These are phyloP conservation scores for Piloderma croceum DNA, from an alignment of 768 basidiomycete genomes.

Conservation along the genomic window DNA sequence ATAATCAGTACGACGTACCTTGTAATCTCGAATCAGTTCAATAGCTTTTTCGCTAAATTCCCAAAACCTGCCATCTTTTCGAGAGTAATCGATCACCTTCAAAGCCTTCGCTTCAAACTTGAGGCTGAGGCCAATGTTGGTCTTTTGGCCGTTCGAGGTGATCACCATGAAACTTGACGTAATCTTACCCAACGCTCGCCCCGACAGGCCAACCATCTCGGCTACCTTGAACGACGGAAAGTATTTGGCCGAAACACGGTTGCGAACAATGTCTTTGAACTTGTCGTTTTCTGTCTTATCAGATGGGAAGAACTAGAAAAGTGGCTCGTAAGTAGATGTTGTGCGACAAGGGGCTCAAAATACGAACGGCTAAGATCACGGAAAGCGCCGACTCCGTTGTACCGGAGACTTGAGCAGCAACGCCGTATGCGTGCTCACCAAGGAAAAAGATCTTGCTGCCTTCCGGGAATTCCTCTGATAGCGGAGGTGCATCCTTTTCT, in stretches of 20 bases:
- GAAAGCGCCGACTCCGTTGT: slow-evolving; percentile 68
- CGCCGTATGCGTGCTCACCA: slow-evolving; percentile 92
- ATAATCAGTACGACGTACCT: slow-evolving; percentile 35
- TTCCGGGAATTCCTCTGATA: slow-evolving; percentile 85
- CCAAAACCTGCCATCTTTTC: slow-evolving; percentile 81
- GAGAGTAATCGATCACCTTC: slow-evolving; percentile 91
- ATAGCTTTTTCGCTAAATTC: slow-evolving; percentile 90
- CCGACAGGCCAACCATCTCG: slow-evolving; percentile 66
- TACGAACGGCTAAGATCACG: slow-evolving; percentile 67
- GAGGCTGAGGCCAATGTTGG: slow-evolving; percentile 87
- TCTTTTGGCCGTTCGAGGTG: slow-evolving; percentile 68
- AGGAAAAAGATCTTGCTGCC: slow-evolving; percentile 94
- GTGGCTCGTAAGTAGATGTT: slow-evolving; percentile 3
- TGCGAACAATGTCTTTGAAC: slow-evolving; percentile 64
- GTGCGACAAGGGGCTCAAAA: neutral
- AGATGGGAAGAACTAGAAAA: slow-evolving; percentile 73
- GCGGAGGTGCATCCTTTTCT: slow-evolving; percentile 75
- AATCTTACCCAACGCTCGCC: slow-evolving; percentile 81
- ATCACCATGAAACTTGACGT: slow-evolving; percentile 92
- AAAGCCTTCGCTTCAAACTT: slow-evolving; percentile 93
- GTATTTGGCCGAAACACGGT: slow-evolving; percentile 51
- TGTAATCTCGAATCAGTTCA: slow-evolving; percentile 77
- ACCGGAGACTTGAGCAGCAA: slow-evolving; percentile 80
- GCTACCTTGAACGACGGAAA: slow-evolving; percentile 75
- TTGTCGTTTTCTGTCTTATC: slow-evolving; percentile 75